Percentiles rank a stretch among this genome's conserved stretches.
Conservation (phyloP, 2,329 filamentous ascomycete genomes). For the Sodiomyces alkalinus region DNA sequence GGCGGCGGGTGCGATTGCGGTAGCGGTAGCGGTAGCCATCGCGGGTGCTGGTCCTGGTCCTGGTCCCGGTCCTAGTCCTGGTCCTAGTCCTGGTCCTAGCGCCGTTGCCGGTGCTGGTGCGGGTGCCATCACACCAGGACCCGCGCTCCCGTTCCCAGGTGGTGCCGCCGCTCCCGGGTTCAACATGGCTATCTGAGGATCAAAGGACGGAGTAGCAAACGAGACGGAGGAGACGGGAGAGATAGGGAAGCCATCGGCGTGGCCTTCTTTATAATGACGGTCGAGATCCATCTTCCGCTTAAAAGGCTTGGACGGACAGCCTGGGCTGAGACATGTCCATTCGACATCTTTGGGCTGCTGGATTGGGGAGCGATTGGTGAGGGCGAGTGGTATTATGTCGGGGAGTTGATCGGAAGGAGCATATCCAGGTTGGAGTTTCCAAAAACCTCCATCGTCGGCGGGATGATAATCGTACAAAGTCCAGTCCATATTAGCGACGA, state of each 20-base stretch:
- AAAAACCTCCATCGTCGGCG: slow-evolving; percentile 8
- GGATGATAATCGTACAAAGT: slow-evolving; percentile 8
- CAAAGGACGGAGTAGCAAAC: not conserved
- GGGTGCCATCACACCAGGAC: too few relatives aligned
- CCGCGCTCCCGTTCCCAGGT: too few relatives aligned
- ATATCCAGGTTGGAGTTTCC: slow-evolving; percentile 6
- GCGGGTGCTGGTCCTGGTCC: slow-evolving; percentile 1
- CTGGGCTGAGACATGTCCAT: slow-evolving; percentile 19
- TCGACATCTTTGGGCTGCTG: slow-evolving; percentile 6
- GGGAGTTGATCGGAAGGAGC: slow-evolving; percentile 5
- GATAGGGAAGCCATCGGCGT: slow-evolving; percentile 16
- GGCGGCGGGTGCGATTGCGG: not conserved
- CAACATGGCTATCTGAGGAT: too few relatives aligned
- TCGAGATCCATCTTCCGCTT: slow-evolving; percentile 37
- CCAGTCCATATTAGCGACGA: slow-evolving; percentile 7
- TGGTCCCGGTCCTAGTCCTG: slow-evolving; percentile 5
- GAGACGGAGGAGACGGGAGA: slow-evolving; percentile 2
- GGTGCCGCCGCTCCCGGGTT: too few relatives aligned
- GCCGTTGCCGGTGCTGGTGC: slow-evolving; percentile 5
- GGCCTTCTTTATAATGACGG: slow-evolving; percentile 34
- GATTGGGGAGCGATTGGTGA: slow-evolving; percentile 6
- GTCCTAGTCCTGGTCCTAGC: too few relatives aligned
- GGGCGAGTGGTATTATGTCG: slow-evolving; percentile 4
- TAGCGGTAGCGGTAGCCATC: not conserved
- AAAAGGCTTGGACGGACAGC: slow-evolving; percentile 30